phyloP scores from a whole-genome alignment of 176 grass and related monocot genomes.

The Ensete ventricosum region DNA sequence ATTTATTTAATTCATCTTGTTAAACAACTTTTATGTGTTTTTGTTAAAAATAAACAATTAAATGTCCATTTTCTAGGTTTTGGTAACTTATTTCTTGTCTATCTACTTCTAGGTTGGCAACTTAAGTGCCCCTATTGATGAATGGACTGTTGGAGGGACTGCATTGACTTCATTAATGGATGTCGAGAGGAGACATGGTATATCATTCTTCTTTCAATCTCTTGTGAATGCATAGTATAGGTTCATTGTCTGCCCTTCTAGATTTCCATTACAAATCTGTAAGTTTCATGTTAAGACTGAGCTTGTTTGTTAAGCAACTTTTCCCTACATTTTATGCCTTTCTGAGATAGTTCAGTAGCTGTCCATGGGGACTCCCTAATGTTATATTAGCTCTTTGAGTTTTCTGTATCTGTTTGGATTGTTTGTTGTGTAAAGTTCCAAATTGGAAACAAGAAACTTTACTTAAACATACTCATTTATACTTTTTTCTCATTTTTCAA shows the following conservation, averaged over 20 bases:
- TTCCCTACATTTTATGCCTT: not conserved
- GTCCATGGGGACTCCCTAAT: no score
- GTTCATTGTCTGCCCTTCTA: no score
- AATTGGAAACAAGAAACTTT: not conserved
- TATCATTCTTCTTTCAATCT: constrained; percentile 3
- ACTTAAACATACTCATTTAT: no score
- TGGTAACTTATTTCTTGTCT: constrained; percentile 7
- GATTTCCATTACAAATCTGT: not conserved
- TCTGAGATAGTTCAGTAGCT: no score
- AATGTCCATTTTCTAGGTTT: not conserved
- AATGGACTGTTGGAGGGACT: constrained; percentile 98
- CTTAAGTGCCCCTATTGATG: constrained; percentile 67
- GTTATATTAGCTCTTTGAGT: not conserved
- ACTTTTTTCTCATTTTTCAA: no score
- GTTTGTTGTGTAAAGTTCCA: not conserved
- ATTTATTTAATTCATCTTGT: not conserved
- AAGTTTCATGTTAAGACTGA: not conserved
- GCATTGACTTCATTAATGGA: constrained; percentile 94
- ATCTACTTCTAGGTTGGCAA: constrained; percentile 56
- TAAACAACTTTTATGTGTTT: not conserved
- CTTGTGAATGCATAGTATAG: not conserved
- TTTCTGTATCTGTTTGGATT: not conserved
- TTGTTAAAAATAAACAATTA: not conserved
- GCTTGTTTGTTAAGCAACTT: not conserved
- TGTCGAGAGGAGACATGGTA: constrained; percentile 96